Evolutionary conservation across 2,329 filamentous ascomycete species (phyloP).

Genomic region (Penicillium sp.): DNA sequence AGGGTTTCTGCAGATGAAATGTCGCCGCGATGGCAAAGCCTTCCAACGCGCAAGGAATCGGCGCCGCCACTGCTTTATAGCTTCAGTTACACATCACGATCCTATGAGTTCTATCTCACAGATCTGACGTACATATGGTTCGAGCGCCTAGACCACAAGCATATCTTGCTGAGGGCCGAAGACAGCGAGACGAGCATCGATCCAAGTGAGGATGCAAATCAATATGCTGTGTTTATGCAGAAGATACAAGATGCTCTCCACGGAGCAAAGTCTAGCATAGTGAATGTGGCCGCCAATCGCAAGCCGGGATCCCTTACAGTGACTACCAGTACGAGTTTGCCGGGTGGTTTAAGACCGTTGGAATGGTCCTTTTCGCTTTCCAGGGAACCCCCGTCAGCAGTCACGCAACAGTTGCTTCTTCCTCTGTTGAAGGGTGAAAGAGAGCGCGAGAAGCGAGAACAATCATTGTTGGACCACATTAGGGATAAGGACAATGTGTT

Average conservation of each 20-base stretch:
- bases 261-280: conserved; percentile 27
- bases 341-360: conserved; percentile 50
- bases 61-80: conserved; percentile 38
- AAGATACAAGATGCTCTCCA: conserved; percentile 51
- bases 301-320: conserved; percentile 41
- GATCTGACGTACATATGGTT: conserved; percentile 58
- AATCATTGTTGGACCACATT: conserved; percentile 48
- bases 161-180: conserved; percentile 48
- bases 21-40: conserved; percentile 33
- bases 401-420: conserved; percentile 50
- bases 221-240: conserved; percentile 54
- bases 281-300: conserved; percentile 25
- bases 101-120: conserved; percentile 54
- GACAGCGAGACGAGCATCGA: conserved; percentile 55
- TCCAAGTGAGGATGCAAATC: conserved; percentile 54
- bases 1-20: conserved; percentile 20
- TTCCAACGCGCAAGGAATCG: conserved; percentile 24
- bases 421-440: conserved; percentile 51
- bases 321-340: conserved; percentile 47
- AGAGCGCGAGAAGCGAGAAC: conserved; percentile 45
- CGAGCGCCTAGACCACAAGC: conserved; percentile 43
- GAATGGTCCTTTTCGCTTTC: conserved; percentile 50
- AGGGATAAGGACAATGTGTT: conserved; percentile 58
- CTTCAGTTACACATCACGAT: conserved; percentile 29
- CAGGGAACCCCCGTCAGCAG: conserved; percentile 34